Conservation (phyloP, 2,329 filamentous ascomycete species). For the Hortaea sp. region DNA sequence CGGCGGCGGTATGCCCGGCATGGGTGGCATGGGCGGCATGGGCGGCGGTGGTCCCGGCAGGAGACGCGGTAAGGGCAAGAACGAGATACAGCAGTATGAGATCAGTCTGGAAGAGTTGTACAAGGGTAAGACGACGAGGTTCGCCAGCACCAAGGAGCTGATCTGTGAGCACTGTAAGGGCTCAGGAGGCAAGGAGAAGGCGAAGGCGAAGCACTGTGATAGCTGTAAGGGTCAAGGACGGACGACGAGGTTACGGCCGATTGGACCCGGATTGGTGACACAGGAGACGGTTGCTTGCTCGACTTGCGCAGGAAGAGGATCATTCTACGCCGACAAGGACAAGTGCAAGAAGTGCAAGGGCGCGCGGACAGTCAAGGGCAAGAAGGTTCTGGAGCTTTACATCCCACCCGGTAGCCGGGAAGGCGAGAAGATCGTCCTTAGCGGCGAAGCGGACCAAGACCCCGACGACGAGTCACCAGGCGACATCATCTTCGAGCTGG, state of each 20-base stretch:
- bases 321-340: slow-evolving; percentile 89
- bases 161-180: slow-evolving; percentile 83
- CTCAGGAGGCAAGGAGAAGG: slow-evolving; percentile 80
- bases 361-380: slow-evolving; percentile 72
- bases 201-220: slow-evolving; percentile 72
- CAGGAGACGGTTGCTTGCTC: slow-evolving; percentile 71
- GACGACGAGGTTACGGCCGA: slow-evolving; percentile 66
- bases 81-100: slow-evolving; percentile 85
- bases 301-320: slow-evolving; percentile 74
- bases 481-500: slow-evolving; percentile 82
- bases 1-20: slow-evolving; percentile 45
- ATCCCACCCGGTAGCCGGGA: slow-evolving; percentile 72
- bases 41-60: slow-evolving; percentile 27
- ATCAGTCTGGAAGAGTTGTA: slow-evolving; percentile 91
- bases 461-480: slow-evolving; percentile 84
- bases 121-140: slow-evolving; percentile 97
- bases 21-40: slow-evolving; percentile 39
- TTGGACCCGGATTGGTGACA: slow-evolving; percentile 79
- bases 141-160: slow-evolving; percentile 88
- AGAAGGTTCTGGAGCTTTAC: slow-evolving; percentile 92
- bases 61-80: slow-evolving; percentile 50
- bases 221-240: slow-evolving; percentile 71
- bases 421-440: slow-evolving; percentile 79
- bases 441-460: slow-evolving; percentile 88
- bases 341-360: slow-evolving; percentile 99